These are phyloP conservation scores for Pestalotiopsis sp. DNA, from an alignment of 2,329 filamentous ascomycete genomes.

Conservation along the genomic window DNA sequence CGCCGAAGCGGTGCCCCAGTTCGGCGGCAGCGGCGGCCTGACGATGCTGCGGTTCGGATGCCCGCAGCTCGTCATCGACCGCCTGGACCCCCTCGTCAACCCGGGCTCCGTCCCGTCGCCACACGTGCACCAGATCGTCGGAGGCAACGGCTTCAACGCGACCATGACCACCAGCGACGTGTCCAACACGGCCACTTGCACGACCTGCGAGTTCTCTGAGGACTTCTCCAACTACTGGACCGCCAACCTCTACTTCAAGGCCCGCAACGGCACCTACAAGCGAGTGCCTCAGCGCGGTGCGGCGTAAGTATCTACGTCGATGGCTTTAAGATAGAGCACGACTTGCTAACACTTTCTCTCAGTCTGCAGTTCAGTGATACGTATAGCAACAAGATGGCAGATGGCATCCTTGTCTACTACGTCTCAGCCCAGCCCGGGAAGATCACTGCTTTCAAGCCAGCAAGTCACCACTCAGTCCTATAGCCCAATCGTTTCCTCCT, in stretches of 20 bases:
- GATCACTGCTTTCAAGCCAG: background rate
- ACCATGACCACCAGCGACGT: conserved; percentile 29
- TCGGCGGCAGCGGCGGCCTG: background rate
- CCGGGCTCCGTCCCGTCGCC: conserved; percentile 29
- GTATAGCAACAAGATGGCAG: conserved; percentile 27
- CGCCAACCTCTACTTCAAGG: conserved; percentile 27
- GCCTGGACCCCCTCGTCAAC: conserved; percentile 31
- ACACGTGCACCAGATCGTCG: conserved; percentile 33
- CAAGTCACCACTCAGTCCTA: background rate
- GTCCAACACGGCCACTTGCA: conserved; percentile 25
- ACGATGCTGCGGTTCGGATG: conserved; percentile 28
- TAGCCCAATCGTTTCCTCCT: background rate
- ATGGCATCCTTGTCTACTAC: conserved; percentile 33
- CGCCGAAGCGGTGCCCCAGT: background rate
- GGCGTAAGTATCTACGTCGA: background rate
- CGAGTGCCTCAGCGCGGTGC: conserved; percentile 28
- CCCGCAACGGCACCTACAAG: conserved; percentile 30
- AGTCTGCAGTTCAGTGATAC: conserved; percentile 14
- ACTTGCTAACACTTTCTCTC: too few species aligned
- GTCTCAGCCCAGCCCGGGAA: conserved; percentile 36
- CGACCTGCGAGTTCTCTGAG: conserved; percentile 28
- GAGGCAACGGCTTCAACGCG: conserved; percentile 32
- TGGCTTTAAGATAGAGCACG: background rate
- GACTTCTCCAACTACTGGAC: conserved; percentile 34
- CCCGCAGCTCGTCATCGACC: conserved; percentile 31